Base-by-base conservation (phyloP, 805 yeast species). In the Cyberlindnera maritima region DNA sequence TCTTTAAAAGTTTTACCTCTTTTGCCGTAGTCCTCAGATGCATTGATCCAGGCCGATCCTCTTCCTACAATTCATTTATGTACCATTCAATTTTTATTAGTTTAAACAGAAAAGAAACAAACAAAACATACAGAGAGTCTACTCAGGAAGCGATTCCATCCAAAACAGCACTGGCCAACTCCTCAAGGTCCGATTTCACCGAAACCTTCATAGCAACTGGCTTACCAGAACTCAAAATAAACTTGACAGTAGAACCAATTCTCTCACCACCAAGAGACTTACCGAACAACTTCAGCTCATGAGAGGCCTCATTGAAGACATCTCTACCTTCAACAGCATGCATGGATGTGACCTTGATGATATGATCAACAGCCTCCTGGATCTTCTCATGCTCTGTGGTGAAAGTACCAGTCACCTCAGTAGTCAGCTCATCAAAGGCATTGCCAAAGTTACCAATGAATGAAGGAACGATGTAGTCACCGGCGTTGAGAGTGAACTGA, bases 201-300 rank as follows among this genome's bases (percentile, higher is more conserved):
- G 59, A 41, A 29, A 75, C 66, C 64, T 72, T 74, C 39, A 75
- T 60, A 15, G 77, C 72, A 23, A 76, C 71, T 21, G 80, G 80
- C 17, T 62, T 59, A 47, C 65, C 64, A 2, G 76, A 60, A 44
- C 69, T 64, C 56, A 63, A 63, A 28, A 72, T 78, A 53, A 77
- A 66, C 47, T 73, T 70, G 28, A 72, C 67, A 37, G 56, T 45
- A 4, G 69, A 75, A 38, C 68, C 75, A 41, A 72, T 69, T 54
- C 66, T 70, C 54, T 59, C 81, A 62, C 70, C 85, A 68, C 36
- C 66, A 49, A 71, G 65, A 18, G 57, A 81, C 70, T 85, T 86
- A 62, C 97, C 98, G 60, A 76, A 87, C 59, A 90, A 70, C 70
- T 89, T 90, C 69, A 94, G 74, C 12, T 79, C 72, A 64, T 91